Evolutionary conservation across 2,329 filamentous ascomycete species (phyloP).

Genomic region (Canariomyces notabilis): DNA sequence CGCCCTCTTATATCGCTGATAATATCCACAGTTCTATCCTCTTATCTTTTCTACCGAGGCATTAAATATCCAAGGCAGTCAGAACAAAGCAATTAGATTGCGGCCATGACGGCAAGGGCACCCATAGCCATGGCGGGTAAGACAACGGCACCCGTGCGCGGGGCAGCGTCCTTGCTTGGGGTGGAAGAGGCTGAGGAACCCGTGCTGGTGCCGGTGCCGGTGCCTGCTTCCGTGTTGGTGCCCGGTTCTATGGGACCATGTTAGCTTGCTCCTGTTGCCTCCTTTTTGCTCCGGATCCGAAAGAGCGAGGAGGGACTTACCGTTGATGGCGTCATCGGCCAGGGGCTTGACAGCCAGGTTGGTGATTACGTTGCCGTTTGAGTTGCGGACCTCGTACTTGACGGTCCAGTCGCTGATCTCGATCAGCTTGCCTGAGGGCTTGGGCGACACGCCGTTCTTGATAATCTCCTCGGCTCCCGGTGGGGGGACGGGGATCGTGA

Average conservation of each 20-base stretch:
- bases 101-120: constrained; percentile 20
- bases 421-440: constrained; percentile 61
- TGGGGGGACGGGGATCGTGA: constrained; percentile 67
- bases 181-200: constrained; percentile 1
- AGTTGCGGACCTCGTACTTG: constrained; percentile 56
- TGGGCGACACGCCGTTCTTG: constrained; percentile 64
- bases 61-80: background rate
- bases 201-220: constrained; percentile 9
- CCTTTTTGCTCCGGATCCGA: too few species aligned
- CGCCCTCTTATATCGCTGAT: too few species aligned
- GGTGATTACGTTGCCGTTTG: constrained; percentile 54
- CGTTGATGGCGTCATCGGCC: constrained; percentile 41
- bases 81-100: too few species aligned
- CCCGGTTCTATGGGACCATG: constrained; percentile 17
- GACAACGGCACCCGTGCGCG: constrained; percentile 8
- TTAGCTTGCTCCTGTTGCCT: too few species aligned
- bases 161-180: constrained; percentile 19
- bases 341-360: constrained; percentile 46
- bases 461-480: constrained; percentile 67
- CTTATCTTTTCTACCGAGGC: too few species aligned
- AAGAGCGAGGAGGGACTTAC: constrained; percentile 14
- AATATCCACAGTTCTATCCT: too few species aligned
- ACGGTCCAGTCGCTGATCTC: constrained; percentile 52
- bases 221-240: constrained; percentile 15
- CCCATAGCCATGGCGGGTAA: constrained; percentile 20